Base-by-base conservation (phyloP, 73 alveolate genomes). In the Paramecium octaurelia region DNA sequence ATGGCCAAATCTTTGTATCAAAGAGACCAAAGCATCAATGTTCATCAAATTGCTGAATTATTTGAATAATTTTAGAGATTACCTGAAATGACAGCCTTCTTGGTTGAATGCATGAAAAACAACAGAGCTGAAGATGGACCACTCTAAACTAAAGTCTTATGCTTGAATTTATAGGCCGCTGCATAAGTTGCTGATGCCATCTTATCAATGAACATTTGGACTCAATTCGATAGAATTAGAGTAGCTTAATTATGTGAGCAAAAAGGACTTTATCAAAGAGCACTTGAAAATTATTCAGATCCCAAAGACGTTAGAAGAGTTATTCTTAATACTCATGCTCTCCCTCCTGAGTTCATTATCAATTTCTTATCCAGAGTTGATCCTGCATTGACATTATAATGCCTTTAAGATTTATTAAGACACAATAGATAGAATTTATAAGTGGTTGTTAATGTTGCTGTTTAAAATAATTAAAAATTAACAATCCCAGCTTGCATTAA, bases 81-180 rank as follows among this genome's bases (percentile, higher is more conserved):
- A 23, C 97, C 98, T 93, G 99, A 98, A 92, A 94, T 96, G 83
- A 98, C 99, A 85, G 99, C 99, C 34, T 98, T 97, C 95, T 92
- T 98, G 91, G 96, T 98, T 14, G 99, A 98, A 89, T 97, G 97
- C 80, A 94, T 98, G 77, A 96, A 93, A 77, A 94, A 97, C 35
- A 97, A 98, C 95, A 96, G 97, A 94, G 99, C 99, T 48, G 99
- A 98, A 88, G 99, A 98, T 92, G 99, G 99, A 23, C 99, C 98
- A 92, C 93, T 97, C 34, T 99, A 98, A 94, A 98, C 99, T 54
- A 98, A 96, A 89, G 98, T 98, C 23, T 95, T 98, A 73, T 99
- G 96, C 92, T 93, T 97, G 86, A 98, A 98, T 91, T 92, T 98
- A 71, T 86, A 92, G 92, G 97, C 97, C 86, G 99, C 98, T 73